phyloP scores from a whole-genome alignment of 345 rosid genomes.

The Sonneratia caseolaris region DNA sequence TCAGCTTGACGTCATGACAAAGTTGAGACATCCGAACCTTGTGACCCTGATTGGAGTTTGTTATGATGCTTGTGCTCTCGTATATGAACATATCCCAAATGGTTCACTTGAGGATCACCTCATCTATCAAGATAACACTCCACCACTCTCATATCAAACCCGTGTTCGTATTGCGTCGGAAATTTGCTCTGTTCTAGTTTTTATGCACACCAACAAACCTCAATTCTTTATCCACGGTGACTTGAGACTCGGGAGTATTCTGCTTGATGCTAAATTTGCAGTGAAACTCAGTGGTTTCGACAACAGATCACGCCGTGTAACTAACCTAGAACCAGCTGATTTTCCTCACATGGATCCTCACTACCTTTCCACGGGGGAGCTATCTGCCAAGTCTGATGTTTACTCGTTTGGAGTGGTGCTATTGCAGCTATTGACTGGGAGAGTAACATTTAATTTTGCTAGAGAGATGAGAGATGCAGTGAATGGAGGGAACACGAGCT shows the following conservation, averaged over 20 bases:
- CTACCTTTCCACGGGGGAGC: slow-evolving; percentile 45
- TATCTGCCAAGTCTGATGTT: slow-evolving; percentile 69
- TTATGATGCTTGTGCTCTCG: slow-evolving; percentile 51
- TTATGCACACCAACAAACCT: slow-evolving; percentile 72
- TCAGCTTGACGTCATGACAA: slow-evolving; percentile 69
- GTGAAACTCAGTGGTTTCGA: slow-evolving; percentile 77
- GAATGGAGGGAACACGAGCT: slow-evolving; percentile 1
- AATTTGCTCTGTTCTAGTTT: slow-evolving; percentile 63
- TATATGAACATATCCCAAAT: slow-evolving; percentile 69
- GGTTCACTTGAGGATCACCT: slow-evolving; percentile 36
- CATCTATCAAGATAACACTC: slow-evolving; percentile 44
- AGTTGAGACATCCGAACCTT: slow-evolving; percentile 77
- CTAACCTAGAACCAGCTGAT: slow-evolving; percentile 42
- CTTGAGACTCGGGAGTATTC: slow-evolving; percentile 65
- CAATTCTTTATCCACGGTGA: slow-evolving; percentile 78
- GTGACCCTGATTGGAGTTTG: slow-evolving; percentile 72
- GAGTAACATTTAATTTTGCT: slow-evolving; percentile 19
- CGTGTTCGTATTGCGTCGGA: slow-evolving; percentile 65
- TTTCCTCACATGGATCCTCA: slow-evolving; percentile 65
- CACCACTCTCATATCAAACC: slow-evolving; percentile 71
- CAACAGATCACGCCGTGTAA: slow-evolving; percentile 14
- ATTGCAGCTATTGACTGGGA: slow-evolving; percentile 64
- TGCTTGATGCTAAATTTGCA: slow-evolving; percentile 58
- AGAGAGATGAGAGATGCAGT: slow-evolving; percentile 3
- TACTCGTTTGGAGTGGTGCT: slow-evolving; percentile 73